Evolutionary conservation across 2,329 filamentous ascomycete species (phyloP), one percentile per base, ranked within the genome.

Genomic region (Graphium sp.): DNA sequence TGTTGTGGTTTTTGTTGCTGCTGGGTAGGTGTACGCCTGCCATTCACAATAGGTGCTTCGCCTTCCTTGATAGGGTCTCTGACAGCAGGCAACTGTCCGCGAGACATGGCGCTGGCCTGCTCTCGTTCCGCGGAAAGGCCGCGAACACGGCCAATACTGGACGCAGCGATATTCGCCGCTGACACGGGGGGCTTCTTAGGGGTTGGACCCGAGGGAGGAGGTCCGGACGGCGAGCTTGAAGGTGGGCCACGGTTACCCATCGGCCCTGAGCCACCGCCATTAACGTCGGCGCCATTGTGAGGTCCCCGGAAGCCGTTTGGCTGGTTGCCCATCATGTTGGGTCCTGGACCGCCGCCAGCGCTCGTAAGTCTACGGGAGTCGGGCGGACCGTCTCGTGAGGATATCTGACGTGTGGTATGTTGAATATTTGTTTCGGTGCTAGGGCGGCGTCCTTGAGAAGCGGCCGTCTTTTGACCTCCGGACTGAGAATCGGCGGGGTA

Each of bases 401-500:
- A 48, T 12, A 52, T 33, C 19, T 49, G 50, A 10, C 61, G 53
- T 14, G 38, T 37, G 9, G 43, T 31, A 22, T 40, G 47, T 18
- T 39, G 39, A 3, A 35, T 35, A 24, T 39, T 46, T 18, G 39
- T 38, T 25, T 55, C 52, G 16, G 43, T 42, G 32, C 60, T 62
- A 5, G 59, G 58, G 23, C 59, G 51, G 28, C 55, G 48, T 18
- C 42, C 40, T 35, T 57, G 57, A 5, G 48, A 44, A 20, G 39
- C 24, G n/a, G n/a, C n/a, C n/a, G n/a, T n/a, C n/a, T n/a, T n/a
- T n/a, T n/a, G n/a, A n/a, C n/a, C n/a, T 8, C 37, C 35, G 14
- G 50, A 49, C 35, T 60, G 62, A 5, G 61, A 53, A 43, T 94
- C 85, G 40, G 81, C 87, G 2, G 89, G 89, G 50, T 98, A 98